phyloP scores from a whole-genome alignment of 345 rosid genomes.

The Corymbia maculata region DNA sequence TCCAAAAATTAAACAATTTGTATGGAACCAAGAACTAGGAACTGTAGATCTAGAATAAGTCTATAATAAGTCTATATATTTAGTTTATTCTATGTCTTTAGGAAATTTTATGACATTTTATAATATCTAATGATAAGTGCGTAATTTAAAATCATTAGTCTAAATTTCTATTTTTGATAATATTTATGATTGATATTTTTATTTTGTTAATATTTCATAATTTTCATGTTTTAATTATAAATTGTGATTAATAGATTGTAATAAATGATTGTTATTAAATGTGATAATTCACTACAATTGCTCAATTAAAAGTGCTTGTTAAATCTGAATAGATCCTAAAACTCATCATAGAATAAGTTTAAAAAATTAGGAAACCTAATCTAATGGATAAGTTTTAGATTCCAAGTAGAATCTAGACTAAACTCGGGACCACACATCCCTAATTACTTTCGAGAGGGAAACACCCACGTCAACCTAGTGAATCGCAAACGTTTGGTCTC shows the following conservation, averaged over 20 bases:
- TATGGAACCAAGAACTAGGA: background rate
- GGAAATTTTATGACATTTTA: rapidly evolving
- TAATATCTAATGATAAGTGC: rapidly evolving
- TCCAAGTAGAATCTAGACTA: too few species aligned
- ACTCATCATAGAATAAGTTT: background rate
- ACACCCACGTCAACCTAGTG: rapidly evolving
- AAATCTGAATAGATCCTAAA: rapidly evolving
- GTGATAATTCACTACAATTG: too few species aligned
- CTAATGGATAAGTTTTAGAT: background rate
- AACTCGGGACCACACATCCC: background rate
- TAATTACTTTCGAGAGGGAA: background rate
- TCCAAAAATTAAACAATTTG: too few species aligned
- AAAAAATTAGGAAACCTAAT: too few species aligned
- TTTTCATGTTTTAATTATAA: rapidly evolving
- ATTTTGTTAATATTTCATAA: background rate
- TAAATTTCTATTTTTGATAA: rapidly evolving
- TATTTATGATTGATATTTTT: too few species aligned
- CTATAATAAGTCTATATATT: too few species aligned
- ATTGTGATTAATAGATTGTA: rapidly evolving
- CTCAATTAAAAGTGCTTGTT: background rate
- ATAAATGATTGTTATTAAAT: too few species aligned
- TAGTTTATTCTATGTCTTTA: too few species aligned
- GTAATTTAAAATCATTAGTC: too few species aligned
- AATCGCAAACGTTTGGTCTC: background rate
- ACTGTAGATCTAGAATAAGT: too few species aligned